Evolutionary conservation across 768 basidiomycete genomes (phyloP).

Genomic region (Boletus vermiculosoides): DNA sequence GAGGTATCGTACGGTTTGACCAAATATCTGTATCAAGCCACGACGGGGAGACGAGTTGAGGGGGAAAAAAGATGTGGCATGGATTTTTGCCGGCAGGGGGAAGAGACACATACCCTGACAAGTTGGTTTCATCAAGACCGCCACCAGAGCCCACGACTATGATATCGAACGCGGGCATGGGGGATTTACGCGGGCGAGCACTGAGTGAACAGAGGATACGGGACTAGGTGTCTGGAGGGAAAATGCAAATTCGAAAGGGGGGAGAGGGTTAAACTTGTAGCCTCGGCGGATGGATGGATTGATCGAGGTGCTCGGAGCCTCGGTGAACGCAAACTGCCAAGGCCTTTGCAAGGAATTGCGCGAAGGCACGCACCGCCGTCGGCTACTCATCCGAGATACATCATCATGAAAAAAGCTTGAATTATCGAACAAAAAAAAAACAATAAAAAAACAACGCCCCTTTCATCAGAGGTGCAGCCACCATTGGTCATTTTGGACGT

Average conservation of each 20-base stretch:
- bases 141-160: conserved; percentile 84
- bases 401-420: neutral
- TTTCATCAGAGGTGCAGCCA: neutral
- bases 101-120: conserved; percentile 75
- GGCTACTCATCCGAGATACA: conserved; percentile 14
- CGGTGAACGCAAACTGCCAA: neutral
- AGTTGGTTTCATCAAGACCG: conserved; percentile 85
- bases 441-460: too few species aligned
- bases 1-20: conserved; percentile 62
- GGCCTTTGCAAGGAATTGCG: too few species aligned
- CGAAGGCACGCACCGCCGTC: conserved; percentile 22
- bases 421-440: neutral
- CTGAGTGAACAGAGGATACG: neutral
- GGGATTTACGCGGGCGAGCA: neutral
- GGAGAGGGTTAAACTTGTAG: conserved; percentile 4
- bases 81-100: neutral
- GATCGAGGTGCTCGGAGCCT: neutral
- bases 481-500: neutral
- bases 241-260: too few species aligned
- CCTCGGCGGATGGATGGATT: neutral
- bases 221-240: too few species aligned
- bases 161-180: conserved; percentile 61
- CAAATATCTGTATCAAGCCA: conserved; percentile 63
- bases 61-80: neutral
- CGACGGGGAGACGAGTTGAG: too few species aligned